These are phyloP conservation scores for Nakataea oryzae DNA, from an alignment of 2,329 filamentous ascomycete genomes.

Conservation along the genomic window DNA sequence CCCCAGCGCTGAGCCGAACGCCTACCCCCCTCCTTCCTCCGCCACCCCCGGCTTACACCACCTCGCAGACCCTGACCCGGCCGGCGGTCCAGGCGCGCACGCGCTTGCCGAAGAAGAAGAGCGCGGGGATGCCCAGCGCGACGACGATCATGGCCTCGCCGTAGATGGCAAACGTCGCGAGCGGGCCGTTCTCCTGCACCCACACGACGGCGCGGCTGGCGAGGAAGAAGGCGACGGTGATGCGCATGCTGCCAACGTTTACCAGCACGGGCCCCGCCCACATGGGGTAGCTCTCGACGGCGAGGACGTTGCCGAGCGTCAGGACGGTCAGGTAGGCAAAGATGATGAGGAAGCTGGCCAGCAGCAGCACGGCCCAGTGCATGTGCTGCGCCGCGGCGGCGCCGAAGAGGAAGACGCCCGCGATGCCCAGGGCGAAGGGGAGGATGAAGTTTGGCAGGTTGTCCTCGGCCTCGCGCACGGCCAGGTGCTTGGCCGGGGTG, in stretches of 20 bases:
- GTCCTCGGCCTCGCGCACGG: conserved; percentile 20
- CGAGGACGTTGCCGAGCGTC: conserved; percentile 18
- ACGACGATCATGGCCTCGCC: conserved; percentile 19
- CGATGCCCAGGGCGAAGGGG: conserved; percentile 16
- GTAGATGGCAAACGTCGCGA: conserved; percentile 18
- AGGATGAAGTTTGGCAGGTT: conserved; percentile 19
- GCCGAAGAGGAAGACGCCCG: conserved; percentile 20
- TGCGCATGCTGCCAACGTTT: conserved; percentile 19
- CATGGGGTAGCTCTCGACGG: conserved; percentile 21
- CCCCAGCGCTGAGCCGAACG: too few species aligned
- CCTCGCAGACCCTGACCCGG: conserved; percentile 8
- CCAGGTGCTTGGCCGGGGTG: neutral
- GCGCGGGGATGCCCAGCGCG: conserved; percentile 16
- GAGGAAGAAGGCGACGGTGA: conserved; percentile 19
- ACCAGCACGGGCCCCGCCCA: conserved; percentile 21
- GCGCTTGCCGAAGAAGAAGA: conserved; percentile 16
- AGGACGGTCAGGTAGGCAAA: conserved; percentile 17
- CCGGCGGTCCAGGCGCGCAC: conserved; percentile 19
- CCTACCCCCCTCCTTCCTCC: too few species aligned
- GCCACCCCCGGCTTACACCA: too few species aligned
- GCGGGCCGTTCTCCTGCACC: conserved; percentile 15
- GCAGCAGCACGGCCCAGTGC: conserved; percentile 17
- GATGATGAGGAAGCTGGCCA: conserved; percentile 16
- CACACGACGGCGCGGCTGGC: conserved; percentile 16
- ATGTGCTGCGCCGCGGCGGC: conserved; percentile 14